phyloP scores from a whole-genome alignment of 1,284 basidiomycete species.

The Cerrena zonata region DNA sequence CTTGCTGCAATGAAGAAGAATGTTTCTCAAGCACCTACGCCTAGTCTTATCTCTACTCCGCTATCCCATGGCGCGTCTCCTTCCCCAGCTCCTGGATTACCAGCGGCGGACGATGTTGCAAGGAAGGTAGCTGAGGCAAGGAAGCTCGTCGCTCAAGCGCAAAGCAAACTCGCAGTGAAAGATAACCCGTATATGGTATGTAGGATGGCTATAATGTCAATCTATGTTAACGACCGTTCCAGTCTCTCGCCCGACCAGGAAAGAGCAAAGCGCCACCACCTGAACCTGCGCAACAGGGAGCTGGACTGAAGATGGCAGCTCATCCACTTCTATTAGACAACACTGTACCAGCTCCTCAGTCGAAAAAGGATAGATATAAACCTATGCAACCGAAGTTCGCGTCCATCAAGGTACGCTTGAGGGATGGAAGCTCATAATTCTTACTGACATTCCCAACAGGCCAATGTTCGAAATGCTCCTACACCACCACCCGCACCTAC shows the following conservation, averaged over 20 bases:
- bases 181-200: slow-evolving; percentile 80
- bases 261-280: slow-evolving; percentile 48
- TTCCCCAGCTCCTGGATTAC: slow-evolving; percentile 25
- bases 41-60: slow-evolving; percentile 29
- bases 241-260: slow-evolving; percentile 47
- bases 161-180: slow-evolving; percentile 64
- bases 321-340: slow-evolving; percentile 79
- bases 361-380: slow-evolving; percentile 86
- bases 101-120: slow-evolving; percentile 57
- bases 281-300: slow-evolving; percentile 68
- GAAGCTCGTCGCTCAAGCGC: slow-evolving; percentile 71
- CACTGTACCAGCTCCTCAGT: slow-evolving; percentile 48
- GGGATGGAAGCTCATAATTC: too few relatives aligned
- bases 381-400: slow-evolving; percentile 97
- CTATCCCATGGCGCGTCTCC: slow-evolving; percentile 30
- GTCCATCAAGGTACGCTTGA: slow-evolving; percentile 75
- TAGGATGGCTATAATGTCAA: background rate
- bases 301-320: slow-evolving; percentile 82
- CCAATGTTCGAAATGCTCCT: slow-evolving; percentile 68
- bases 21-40: slow-evolving; percentile 22
- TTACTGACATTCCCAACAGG: slow-evolving; percentile 36
- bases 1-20: slow-evolving; percentile 70
- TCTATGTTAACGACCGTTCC: slow-evolving; percentile 4
- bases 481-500: slow-evolving; percentile 56
- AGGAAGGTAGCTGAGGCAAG: slow-evolving; percentile 75